Evolutionary conservation across 1,284 basidiomycete genomes (phyloP).

Genomic region (Moesziomyces sp.): DNA sequence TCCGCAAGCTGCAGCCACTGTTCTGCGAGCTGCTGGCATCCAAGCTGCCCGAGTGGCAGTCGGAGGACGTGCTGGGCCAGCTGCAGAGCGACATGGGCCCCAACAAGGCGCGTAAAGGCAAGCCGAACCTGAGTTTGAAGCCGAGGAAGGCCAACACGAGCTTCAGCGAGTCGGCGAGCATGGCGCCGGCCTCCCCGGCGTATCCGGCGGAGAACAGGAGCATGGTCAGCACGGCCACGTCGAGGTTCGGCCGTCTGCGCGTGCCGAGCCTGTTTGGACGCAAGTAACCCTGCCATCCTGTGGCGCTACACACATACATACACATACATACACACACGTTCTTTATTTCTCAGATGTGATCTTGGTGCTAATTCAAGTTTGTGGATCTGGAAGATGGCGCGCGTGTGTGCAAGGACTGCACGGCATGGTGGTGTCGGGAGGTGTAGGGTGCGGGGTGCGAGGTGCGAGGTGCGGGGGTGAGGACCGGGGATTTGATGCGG

Average conservation of each 20-base stretch:
- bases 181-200: not conserved
- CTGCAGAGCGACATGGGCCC: constrained; percentile 14
- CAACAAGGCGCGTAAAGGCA: not conserved
- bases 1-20: constrained; percentile 53
- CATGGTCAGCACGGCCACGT: constrained; percentile 21
- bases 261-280: constrained; percentile 29
- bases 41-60: constrained; percentile 61
- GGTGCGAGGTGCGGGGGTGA: not conserved
- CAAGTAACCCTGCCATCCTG: constrained; percentile 10
- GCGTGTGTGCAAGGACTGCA: no score
- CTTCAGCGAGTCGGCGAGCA: constrained; percentile 28
- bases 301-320: not conserved
- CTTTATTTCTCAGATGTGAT: not conserved
- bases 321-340: not conserved
- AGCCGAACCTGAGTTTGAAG: constrained; percentile 19
- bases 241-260: constrained; percentile 17
- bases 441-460: not conserved
- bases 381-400: not conserved
- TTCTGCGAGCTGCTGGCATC: constrained; percentile 57
- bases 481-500: not conserved
- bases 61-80: constrained; percentile 39
- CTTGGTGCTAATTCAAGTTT: no score
- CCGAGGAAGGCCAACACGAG: constrained; percentile 20
- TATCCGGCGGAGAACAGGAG: constrained; percentile 39
- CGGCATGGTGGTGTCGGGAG: not conserved